Conservation (phyloP, 1,284 basidiomycete species). For the Puccinia triticina region DNA sequence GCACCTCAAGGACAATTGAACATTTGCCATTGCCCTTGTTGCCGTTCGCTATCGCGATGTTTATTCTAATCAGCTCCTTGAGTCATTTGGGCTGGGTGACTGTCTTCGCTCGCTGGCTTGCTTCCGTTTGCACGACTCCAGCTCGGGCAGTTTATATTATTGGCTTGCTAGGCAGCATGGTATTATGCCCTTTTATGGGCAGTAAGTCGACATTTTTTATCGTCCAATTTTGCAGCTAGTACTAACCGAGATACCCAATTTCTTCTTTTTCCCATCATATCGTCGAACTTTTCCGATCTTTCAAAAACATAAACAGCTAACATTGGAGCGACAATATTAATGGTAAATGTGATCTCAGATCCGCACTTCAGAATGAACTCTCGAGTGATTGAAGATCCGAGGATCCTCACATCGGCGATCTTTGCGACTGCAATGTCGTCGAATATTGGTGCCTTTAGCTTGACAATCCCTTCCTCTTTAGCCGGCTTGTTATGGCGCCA, state of each 20-base stretch:
- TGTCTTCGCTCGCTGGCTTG: slow-evolving; percentile 76
- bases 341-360: slow-evolving; percentile 67
- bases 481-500: slow-evolving; percentile 42
- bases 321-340: slow-evolving; percentile 91
- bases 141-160: slow-evolving; percentile 32
- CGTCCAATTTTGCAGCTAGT: slow-evolving; percentile 62
- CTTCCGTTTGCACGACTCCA: slow-evolving; percentile 60
- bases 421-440: slow-evolving; percentile 37
- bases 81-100: slow-evolving; percentile 86
- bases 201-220: slow-evolving; percentile 69
- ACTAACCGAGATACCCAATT: not conserved
- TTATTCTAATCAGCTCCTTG: slow-evolving; percentile 87
- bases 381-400: not conserved
- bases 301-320: slow-evolving; percentile 59
- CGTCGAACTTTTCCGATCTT: too few species aligned
- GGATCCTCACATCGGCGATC: slow-evolving; percentile 28
- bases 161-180: slow-evolving; percentile 55
- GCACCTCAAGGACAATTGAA: slow-evolving; percentile 70
- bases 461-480: slow-evolving; percentile 43
- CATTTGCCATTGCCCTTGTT: slow-evolving; percentile 78
- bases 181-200: slow-evolving; percentile 63
- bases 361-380: not conserved
- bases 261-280: not conserved
- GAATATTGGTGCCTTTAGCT: slow-evolving; percentile 46
- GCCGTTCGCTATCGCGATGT: slow-evolving; percentile 92